These are phyloP conservation scores for Henckelia pumila DNA, from an alignment of 257 asterid genomes.

Conservation along the genomic window DNA sequence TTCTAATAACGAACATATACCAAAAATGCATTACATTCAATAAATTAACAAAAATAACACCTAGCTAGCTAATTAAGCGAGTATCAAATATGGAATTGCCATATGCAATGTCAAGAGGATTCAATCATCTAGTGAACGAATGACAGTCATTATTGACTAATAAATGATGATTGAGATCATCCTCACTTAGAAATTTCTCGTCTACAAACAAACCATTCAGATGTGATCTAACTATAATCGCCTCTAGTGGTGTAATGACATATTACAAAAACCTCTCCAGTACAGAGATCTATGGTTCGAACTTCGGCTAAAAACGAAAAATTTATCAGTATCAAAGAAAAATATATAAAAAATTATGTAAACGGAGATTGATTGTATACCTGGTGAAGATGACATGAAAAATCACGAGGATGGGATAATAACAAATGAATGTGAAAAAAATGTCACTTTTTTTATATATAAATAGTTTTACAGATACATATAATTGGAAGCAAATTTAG, in stretches of 20 bases:
- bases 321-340: not conserved
- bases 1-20: not conserved
- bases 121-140: not conserved
- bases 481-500: no score
- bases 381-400: slow-evolving; percentile 24
- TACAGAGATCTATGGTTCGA: no score
- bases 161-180: not conserved
- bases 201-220: not conserved
- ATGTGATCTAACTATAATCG: no score
- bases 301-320: no score
- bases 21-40: not conserved
- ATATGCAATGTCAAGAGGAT: slow-evolving; percentile 25
- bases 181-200: not conserved
- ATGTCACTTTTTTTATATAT: not conserved
- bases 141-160: not conserved
- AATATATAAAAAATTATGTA: not conserved
- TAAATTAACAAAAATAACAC: no score
- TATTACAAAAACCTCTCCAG: no score
- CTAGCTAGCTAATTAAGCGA: no score
- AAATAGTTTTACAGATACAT: not conserved
- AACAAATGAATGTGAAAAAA: not conserved
- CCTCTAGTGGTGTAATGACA: no score
- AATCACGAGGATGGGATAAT: not conserved
- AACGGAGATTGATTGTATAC: slow-evolving; percentile 17
- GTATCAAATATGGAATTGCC: not conserved